Conservation (phyloP, 495 filamentous ascomycete species). For the Jackrogersella multiformis region DNA sequence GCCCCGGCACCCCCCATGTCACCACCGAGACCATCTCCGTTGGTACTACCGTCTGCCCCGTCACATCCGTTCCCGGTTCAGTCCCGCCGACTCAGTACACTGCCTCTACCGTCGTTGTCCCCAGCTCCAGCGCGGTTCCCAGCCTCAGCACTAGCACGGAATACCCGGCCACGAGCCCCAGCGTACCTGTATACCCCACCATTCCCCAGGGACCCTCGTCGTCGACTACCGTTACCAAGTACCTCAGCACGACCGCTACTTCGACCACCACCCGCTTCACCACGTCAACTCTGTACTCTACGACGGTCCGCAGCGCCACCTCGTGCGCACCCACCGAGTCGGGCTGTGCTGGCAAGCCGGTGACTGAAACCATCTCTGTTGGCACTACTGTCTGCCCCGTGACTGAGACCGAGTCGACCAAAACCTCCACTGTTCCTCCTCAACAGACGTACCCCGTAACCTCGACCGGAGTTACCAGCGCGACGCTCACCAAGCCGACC, state of each 20-base stretch:
- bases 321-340: too few species aligned
- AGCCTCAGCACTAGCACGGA: background rate
- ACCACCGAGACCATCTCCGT: constrained; percentile 1
- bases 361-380: constrained; percentile 20
- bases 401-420: constrained; percentile 19
- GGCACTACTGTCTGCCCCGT: constrained; percentile 33
- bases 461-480: too few species aligned
- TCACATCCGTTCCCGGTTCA: background rate
- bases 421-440: too few species aligned
- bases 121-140: background rate
- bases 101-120: background rate
- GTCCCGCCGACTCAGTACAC: too few species aligned
- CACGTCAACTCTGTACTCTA: background rate
- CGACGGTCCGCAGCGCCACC: background rate
- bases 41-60: background rate
- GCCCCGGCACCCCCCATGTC: background rate
- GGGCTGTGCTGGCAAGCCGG: constrained; percentile 26
- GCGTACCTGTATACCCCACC: too few species aligned
- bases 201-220: too few species aligned
- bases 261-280: background rate
- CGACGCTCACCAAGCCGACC: too few species aligned
- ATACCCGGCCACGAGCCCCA: background rate
- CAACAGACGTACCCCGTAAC: too few species aligned
- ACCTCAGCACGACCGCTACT: background rate
- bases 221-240: background rate